Base-by-base conservation (phyloP, 176 grass and related monocot genomes). In the Urochloa ruziziensis region DNA sequence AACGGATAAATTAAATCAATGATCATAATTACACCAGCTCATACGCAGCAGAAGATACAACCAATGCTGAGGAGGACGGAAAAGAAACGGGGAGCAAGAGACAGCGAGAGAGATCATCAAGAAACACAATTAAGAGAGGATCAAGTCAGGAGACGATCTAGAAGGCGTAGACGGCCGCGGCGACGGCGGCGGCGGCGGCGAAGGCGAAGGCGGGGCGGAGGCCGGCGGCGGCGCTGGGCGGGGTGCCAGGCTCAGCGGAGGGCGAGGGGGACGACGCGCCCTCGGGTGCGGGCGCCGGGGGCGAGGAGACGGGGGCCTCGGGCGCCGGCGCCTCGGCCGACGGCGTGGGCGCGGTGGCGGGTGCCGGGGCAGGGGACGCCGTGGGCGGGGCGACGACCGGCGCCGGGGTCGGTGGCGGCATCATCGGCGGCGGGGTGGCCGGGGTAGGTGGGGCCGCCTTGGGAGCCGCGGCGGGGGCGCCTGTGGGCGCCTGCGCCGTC, bases 1-100 rank as follows among this genome's bases (percentile, higher is more conserved):
- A 65, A 69, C 85, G 52, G 78, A 82, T 82, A 86, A 78, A 86
- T 86, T 57, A 66, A 90, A 90, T 77, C 43, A 90, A 90, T 86
- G 63, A 21, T 86, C 72, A 42, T 90, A 90, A 86, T 90, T 90
- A 90, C 88, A 89, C 13, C 77, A 68, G 77, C 74, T 39, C 78
- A 80, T 59, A 42, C 1, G 60, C 18, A n/a, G n/a, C n/a, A 49
- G 42, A 65, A 74, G 68, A 18, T 42, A 82, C 68, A n/a, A 70
- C 34, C 27, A 64, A 60, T 77, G 78, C 39, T n/a, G n/a, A n/a
- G n/a, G 56, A 43, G 88, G 35, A 32, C 7, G 27, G 44, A 23
- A 10, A 52, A 67, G 35, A 28, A 23, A 52, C 34, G 12, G 8
- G 2, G 33, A 56, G 11, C 5, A n/a, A 47, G 8, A 21, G 42